Conservation (phyloP, 768 basidiomycete genomes). For the Boletus sp. region DNA sequence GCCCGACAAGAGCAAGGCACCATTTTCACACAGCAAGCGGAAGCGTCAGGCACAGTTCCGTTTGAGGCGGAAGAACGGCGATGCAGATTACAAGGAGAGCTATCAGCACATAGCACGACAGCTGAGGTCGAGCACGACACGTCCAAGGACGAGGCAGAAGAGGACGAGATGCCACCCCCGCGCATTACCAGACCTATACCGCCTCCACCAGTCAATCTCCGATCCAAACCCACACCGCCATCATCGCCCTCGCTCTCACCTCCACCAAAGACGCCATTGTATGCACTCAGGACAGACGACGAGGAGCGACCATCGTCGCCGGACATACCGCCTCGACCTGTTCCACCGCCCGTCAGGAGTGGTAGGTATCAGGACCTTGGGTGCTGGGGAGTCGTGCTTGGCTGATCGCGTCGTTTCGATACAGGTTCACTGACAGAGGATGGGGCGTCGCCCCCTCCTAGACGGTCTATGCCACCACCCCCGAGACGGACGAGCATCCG, state of each 20-base stretch:
- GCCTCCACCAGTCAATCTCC: slow-evolving; percentile 31
- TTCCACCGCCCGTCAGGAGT: slow-evolving; percentile 31
- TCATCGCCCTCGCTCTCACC: slow-evolving; percentile 16
- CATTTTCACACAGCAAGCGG: not conserved
- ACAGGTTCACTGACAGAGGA: slow-evolving; percentile 17
- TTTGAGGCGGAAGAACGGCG: not conserved
- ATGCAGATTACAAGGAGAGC: not conserved
- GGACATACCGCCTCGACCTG: slow-evolving; percentile 29
- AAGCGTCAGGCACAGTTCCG: not conserved
- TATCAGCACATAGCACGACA: not conserved
- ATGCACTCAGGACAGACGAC: slow-evolving; percentile 18
- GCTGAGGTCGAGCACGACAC: slow-evolving; percentile 3
- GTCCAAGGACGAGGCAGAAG: slow-evolving; percentile 15
- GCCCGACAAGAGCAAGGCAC: slow-evolving; percentile 4
- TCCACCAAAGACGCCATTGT: slow-evolving; percentile 10
- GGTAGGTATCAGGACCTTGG: slow-evolving; percentile 13
- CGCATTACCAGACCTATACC: slow-evolving; percentile 33
- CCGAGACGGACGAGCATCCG: slow-evolving; percentile 26
- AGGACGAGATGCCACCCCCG: slow-evolving; percentile 31
- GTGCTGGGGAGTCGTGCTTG: not conserved
- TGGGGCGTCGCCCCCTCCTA: slow-evolving; percentile 8
- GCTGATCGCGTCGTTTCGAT: slow-evolving; percentile 1
- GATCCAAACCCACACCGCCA: slow-evolving; percentile 21
- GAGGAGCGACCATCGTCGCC: slow-evolving; percentile 29
- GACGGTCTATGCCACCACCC: slow-evolving; percentile 22